Evolutionary conservation across 1,284 basidiomycete species (phyloP).

Genomic region (Ceratobasidium sp.): DNA sequence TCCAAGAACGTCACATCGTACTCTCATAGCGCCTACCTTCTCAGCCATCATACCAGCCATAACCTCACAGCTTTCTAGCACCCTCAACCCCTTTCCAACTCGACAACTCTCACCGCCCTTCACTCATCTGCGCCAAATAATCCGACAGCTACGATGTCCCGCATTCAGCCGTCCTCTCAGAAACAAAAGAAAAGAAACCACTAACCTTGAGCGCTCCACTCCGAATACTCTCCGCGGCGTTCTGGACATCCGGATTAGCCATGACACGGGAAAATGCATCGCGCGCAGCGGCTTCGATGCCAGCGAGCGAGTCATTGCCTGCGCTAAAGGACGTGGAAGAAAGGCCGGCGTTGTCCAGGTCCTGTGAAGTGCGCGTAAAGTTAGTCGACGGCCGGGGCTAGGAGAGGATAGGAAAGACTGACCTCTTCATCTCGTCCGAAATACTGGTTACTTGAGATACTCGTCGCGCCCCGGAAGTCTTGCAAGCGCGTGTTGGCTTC

Average conservation of each 20-base stretch:
- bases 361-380: conserved; percentile 50
- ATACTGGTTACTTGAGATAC: conserved; percentile 96
- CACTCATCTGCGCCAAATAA: conserved; percentile 76
- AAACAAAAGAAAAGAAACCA: conserved; percentile 42
- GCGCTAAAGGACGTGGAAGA: conserved; percentile 52
- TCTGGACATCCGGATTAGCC: conserved; percentile 92
- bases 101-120: conserved; percentile 34
- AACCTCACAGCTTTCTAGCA: neutral
- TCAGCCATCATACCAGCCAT: neutral
- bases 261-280: conserved; percentile 85
- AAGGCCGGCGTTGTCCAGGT: conserved; percentile 57
- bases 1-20: conserved; percentile 10
- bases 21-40: neutral
- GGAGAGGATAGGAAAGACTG: conserved; percentile 50
- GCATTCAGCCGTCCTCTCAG: neutral
- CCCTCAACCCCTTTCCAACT: neutral
- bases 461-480: conserved; percentile 91
- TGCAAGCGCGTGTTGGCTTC: conserved; percentile 89
- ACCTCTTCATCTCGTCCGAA: conserved; percentile 94
- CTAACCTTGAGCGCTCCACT: conserved; percentile 87
- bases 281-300: conserved; percentile 80
- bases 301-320: conserved; percentile 72
- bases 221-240: conserved; percentile 85
- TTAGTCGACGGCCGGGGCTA: neutral
- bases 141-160: conserved; percentile 71